Conservation (phyloP, 2,329 filamentous ascomycete species). For the Sordariomycetes sp. region DNA sequence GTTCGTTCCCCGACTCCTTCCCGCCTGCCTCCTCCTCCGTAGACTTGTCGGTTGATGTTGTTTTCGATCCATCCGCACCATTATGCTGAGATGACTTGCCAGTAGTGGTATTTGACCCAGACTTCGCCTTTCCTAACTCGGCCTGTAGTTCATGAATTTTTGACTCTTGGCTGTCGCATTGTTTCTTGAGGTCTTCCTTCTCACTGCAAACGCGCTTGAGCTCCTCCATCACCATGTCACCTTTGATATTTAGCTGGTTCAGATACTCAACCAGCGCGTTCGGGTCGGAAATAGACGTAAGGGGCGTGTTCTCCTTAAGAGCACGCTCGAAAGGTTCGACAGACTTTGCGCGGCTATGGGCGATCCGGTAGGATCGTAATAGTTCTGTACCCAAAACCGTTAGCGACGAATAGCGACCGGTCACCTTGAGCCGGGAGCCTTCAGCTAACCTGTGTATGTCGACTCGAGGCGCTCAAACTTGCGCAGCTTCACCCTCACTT, state of each 20-base stretch:
- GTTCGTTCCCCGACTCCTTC: constrained; percentile 31
- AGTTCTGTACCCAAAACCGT: constrained; percentile 22
- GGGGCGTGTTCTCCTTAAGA: constrained; percentile 80
- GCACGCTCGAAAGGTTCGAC: constrained; percentile 91
- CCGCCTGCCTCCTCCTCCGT: not conserved
- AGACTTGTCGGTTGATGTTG: not conserved
- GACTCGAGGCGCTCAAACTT: constrained; percentile 84
- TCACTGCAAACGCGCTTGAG: constrained; percentile 76
- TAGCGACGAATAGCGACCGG: not conserved
- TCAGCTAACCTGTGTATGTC: constrained; percentile 63
- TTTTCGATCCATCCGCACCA: constrained; percentile 3
- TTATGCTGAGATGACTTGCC: constrained; percentile 12
- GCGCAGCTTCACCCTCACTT: constrained; percentile 62
- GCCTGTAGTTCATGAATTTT: constrained; percentile 29
- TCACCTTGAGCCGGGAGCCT: not conserved
- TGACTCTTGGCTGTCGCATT: constrained; percentile 33
- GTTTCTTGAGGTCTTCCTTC: constrained; percentile 67
- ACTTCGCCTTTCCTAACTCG: constrained; percentile 26
- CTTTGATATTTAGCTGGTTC: constrained; percentile 71
- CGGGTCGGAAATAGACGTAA: constrained; percentile 79
- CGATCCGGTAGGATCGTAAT: constrained; percentile 80
- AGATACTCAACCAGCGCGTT: constrained; percentile 79
- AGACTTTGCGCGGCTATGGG: constrained; percentile 71
- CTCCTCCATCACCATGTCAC: constrained; percentile 89
- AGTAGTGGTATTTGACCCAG: constrained; percentile 16